These are phyloP conservation scores for Tuctoria greenei DNA, from an alignment of 176 grass and related monocot genomes.

Conservation along the genomic window DNA sequence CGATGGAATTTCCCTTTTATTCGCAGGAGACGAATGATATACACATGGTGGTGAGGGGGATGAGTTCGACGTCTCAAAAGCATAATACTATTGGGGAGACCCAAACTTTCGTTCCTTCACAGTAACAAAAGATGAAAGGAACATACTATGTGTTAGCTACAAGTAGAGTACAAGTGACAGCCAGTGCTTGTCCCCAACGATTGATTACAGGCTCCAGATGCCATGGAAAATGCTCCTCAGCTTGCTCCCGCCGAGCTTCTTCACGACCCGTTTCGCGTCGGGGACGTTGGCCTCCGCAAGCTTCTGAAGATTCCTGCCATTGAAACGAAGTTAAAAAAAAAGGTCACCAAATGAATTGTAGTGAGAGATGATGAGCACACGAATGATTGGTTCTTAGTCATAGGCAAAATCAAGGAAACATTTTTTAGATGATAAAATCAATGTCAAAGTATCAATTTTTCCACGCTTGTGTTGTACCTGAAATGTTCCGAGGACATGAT, in stretches of 20 bases:
- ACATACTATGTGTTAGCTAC: constrained; percentile 37
- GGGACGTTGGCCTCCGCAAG: constrained; percentile 65
- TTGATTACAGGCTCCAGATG: constrained; percentile 69
- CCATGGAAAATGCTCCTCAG: constrained; percentile 71
- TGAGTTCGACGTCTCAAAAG: background rate
- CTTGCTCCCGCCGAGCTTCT: constrained; percentile 74
- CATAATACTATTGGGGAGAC: background rate
- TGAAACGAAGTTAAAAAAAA: no score
- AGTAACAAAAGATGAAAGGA: constrained; percentile 39
- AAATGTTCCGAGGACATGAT: constrained; percentile 67
- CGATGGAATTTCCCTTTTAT: constrained; percentile 25
- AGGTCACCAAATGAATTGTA: no score
- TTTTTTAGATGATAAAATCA: no score
- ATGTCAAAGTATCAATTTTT: background rate
- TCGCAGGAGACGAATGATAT: constrained; percentile 28
- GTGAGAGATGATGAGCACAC: no score
- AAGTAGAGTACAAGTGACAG: background rate
- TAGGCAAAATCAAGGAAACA: background rate
- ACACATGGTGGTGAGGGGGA: constrained; percentile 7
- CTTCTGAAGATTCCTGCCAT: constrained; percentile 60
- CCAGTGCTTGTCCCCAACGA: background rate
- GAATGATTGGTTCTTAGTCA: background rate
- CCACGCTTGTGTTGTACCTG: constrained; percentile 1
- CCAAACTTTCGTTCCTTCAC: constrained; percentile 39
- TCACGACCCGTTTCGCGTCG: constrained; percentile 84